Base-by-base conservation (phyloP, 345 rosid genomes). In the Melastoma malabathricum region DNA sequence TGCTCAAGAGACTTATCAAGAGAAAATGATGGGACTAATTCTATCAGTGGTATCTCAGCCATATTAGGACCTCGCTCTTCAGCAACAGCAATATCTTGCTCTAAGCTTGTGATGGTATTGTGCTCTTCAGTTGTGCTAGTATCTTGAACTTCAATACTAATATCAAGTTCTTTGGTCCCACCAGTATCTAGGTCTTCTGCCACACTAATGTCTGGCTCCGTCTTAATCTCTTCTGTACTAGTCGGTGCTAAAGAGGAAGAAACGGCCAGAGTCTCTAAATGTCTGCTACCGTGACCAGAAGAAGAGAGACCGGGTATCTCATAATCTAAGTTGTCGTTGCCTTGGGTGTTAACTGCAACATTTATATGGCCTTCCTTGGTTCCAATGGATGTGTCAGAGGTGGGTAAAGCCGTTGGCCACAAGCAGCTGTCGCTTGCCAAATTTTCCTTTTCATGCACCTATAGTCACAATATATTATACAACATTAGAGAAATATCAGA, bases 281-380 rank as follows among this genome's bases (percentile, higher is more conserved):
- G 59, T 48, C 75, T 70, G 61, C 76, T 78, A 57, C 67, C 59
- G 55, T 34, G 80, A 50, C 71, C 74, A 72, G 79, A 72, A 63
- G 96, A 77, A 63, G 71, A 77, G 43, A 90, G 70, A 56, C 96
- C 96, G 62, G 94, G 98, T 59, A 90, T 86, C 65, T 67, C 86
- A 70, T 74, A 73, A 60, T 76, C 96, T 50, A 61, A 27, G 65
- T 72, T 72, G 39, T 65, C 74, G 48, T 57, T 52, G 55, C 63
- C 79, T 48, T 62, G 79, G 53, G 44, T 47, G 59, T 70, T 74
- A 64, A 76, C 68, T 18, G 78, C 65, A 55, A 70, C 17, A 51
- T 56, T 60, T 47, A 48, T 20, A 48, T 51, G 62, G 56, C 44
- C 68, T 50, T 60, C 66, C 62, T 69, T 76, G 51, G 59, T 57